phyloP scores from a whole-genome alignment of 495 filamentous ascomycete genomes.

The Cladorrhinum samala region DNA sequence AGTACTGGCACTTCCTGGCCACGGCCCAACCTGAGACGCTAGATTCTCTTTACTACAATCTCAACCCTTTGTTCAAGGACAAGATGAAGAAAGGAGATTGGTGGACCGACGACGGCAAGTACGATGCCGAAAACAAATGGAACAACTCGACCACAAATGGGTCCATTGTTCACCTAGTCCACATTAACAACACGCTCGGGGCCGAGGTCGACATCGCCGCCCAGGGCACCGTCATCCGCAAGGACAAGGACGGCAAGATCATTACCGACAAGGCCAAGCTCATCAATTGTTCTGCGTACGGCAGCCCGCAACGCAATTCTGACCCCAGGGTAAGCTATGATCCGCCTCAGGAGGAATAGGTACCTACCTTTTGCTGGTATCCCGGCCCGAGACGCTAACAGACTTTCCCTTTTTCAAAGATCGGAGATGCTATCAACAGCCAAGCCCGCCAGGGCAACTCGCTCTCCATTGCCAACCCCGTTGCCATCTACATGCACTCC shows the following conservation, averaged over 20 bases:
- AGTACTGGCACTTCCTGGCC: neutral
- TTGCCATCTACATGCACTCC: conserved; percentile 3
- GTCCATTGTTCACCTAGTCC: conserved; percentile 1
- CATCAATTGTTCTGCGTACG: conserved; percentile 3
- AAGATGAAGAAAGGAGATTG: conserved; percentile 1
- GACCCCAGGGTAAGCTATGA: conserved; percentile 2
- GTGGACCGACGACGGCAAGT: neutral
- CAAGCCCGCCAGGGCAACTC: conserved; percentile 1
- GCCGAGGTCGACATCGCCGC: conserved; percentile 9
- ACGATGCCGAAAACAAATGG: conserved; percentile 3
- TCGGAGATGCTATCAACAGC: conserved; percentile 6
- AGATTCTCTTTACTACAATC: neutral
- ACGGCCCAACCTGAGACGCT: neutral
- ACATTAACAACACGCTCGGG: conserved; percentile 1
- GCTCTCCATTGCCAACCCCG: conserved; percentile 3
- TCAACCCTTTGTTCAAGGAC: neutral
- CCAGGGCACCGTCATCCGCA: conserved; percentile 6
- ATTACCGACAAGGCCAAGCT: conserved; percentile 5
- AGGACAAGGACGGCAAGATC: conserved; percentile 1
- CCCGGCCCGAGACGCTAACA: no score
- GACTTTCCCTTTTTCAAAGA: neutral
- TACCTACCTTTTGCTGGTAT: neutral
- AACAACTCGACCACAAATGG: neutral
- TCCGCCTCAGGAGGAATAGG: neutral
- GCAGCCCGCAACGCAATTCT: neutral